Evolutionary conservation across 306 rosid genomes (phyloP).

Genomic region (Pyrus communis): DNA sequence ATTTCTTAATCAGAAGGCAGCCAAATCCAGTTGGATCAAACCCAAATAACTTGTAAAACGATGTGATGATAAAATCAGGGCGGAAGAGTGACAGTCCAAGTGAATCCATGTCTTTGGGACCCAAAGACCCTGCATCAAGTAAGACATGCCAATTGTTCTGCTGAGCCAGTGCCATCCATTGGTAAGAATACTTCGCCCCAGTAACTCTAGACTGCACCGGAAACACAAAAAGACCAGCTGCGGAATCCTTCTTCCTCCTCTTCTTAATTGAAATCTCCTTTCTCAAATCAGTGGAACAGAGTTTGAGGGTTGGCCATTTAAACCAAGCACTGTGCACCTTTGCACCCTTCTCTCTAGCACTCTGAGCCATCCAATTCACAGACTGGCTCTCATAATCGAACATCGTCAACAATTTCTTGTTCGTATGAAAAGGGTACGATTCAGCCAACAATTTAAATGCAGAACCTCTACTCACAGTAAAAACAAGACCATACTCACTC

Average conservation of each 20-base stretch:
- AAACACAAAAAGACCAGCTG: constrained; percentile 30
- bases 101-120: constrained; percentile 99
- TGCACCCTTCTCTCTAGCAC: constrained; percentile 86
- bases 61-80: constrained; percentile 90
- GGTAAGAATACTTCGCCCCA: constrained; percentile 74
- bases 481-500: constrained; percentile 90
- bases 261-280: constrained; percentile 64
- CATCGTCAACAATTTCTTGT: constrained; percentile 84
- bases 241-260: constrained; percentile 29
- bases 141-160: constrained; percentile 97
- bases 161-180: constrained; percentile 97
- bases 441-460: constrained; percentile 85
- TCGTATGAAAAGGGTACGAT: constrained; percentile 89
- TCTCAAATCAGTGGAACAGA: constrained; percentile 82
- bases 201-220: constrained; percentile 36
- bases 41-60: constrained; percentile 91
- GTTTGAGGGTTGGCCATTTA: constrained; percentile 90
- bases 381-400: constrained; percentile 99
- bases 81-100: constrained; percentile 90
- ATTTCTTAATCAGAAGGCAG: constrained; percentile 84
- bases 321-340: constrained; percentile 87
- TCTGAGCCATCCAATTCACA: constrained; percentile 92
- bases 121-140: constrained; percentile 94
- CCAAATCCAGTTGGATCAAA: constrained; percentile 97
- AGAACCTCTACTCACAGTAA: constrained; percentile 94